A percentile compares a stretch with the other conserved stretches of the same genome.
phyloP scores from a whole-genome alignment of 257 asterid genomes.

The Nicotiana sylvestris region DNA sequence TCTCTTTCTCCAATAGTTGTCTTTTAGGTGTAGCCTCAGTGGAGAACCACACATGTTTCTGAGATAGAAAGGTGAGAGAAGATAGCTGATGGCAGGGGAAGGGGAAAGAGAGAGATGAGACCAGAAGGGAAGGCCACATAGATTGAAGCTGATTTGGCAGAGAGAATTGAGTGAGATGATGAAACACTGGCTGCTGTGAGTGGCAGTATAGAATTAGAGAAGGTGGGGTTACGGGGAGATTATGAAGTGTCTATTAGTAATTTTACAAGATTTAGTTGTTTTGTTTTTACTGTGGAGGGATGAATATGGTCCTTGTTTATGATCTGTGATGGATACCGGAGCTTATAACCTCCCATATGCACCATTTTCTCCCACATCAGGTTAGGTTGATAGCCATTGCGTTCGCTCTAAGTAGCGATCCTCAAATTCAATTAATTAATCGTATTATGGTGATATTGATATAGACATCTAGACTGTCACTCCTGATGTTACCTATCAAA shows the following conservation, averaged over 20 bases:
- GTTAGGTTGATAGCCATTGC: not conserved
- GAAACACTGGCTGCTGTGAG: not conserved
- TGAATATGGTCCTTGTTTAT: not conserved
- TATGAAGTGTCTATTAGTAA: not conserved
- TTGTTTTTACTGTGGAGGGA: not conserved
- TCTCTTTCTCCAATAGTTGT: conserved; percentile 2
- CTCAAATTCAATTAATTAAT: not conserved
- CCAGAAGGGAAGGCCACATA: not conserved
- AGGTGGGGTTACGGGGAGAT: not conserved
- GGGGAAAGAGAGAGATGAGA: not conserved
- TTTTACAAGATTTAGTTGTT: not conserved
- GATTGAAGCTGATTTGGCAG: not conserved
- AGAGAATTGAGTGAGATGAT: not conserved
- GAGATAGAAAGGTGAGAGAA: not conserved
- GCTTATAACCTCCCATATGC: not conserved
- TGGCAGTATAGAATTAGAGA: not conserved
- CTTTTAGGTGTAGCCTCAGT: not conserved
- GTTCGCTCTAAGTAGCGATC: not conserved
- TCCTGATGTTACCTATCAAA: not conserved
- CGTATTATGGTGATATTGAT: not conserved
- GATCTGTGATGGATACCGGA: not conserved
- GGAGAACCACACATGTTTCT: not conserved
- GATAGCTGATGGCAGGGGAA: not conserved
- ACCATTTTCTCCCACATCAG: not conserved
- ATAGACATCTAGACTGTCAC: not conserved